Base-by-base conservation (phyloP, 106 monocot species). In the Phalaenopsis aphrodite region DNA sequence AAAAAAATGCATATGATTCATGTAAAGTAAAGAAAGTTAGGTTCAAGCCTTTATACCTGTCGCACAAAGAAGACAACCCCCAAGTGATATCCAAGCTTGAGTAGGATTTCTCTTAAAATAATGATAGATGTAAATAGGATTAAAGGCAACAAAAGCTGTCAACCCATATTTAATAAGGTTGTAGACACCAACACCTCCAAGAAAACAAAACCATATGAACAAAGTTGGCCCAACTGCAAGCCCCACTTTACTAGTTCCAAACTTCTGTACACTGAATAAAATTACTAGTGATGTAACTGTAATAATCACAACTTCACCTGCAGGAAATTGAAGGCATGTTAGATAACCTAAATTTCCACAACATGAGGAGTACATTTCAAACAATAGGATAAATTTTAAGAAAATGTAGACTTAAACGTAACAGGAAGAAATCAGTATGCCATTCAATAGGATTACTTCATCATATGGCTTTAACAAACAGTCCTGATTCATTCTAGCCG, bases 201-300 rank as follows among this genome's bases (percentile, higher is more conserved):
- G 94, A 39, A 81, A 92, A 71, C 87, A 99, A 82, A 99, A 94
- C 98, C 94, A 99, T 84, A 99, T 81, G 69, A 94, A 91, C 64
- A 99, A 74, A 66, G 91, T 91, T 83, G 98, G 94, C 10, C 94
- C 98, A 55, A 94, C 87, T 38, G 75, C 85, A 84, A 99, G 90
- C 23, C 94, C 98, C 16, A 99, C 86, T 87, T 99, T 94, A 82
- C 98, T 94, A 69, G 98, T 93, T 78, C 94, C 92, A 83, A 93
- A 99, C 72, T 89, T 88, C 80, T 99, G 98, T 78, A 94, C 80
- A 84, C 88, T 94, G 85, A 99, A 99, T 78, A 94, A 84, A 41
- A 99, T 72, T 30, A 94, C 78, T 76, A 94, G 90, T 81, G 85
- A 85, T 23, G 91, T 84, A 74, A 84, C 89, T 77, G 98, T 90